phyloP scores from a whole-genome alignment of 225 moss, liverwort and hornwort genomes.

The Climacium dendroides region DNA sequence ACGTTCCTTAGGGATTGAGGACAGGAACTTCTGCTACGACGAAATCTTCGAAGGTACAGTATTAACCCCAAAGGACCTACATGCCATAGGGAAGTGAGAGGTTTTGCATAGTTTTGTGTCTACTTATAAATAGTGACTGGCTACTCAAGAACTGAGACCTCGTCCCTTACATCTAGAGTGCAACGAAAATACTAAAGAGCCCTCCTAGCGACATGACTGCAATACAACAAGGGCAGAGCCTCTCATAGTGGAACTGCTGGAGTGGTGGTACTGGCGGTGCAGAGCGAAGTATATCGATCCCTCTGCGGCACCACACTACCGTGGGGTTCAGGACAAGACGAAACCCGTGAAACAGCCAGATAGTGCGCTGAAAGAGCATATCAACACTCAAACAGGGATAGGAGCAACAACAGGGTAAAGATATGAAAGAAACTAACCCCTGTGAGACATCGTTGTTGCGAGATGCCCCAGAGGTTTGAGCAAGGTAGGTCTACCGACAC shows the following conservation, averaged over 20 bases:
- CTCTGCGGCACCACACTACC: not conserved
- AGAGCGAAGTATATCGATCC: not conserved
- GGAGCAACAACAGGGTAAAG: fast-evolving
- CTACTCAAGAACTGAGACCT: not conserved
- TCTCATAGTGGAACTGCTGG: not conserved
- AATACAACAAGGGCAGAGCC: not conserved
- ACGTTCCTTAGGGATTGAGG: not conserved
- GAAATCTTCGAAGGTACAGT: not conserved
- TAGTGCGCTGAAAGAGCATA: not conserved
- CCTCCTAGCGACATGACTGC: not conserved
- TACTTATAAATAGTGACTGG: not conserved
- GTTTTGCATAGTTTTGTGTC: not conserved
- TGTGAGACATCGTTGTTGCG: not conserved
- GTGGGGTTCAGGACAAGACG: too few species aligned
- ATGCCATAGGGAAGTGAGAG: not conserved
- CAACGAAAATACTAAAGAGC: not conserved
- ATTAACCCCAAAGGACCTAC: not conserved
- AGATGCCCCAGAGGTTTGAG: too few species aligned
- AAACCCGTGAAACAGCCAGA: not conserved
- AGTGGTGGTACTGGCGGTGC: not conserved
- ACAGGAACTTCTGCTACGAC: not conserved
- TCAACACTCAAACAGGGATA: not conserved
- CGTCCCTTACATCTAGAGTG: not conserved
- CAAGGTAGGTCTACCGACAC: not conserved
- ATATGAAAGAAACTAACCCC: not conserved